Evolutionary conservation across 78 protist genomes (phyloP).

Genomic region (Goniomonas avonlea): DNA sequence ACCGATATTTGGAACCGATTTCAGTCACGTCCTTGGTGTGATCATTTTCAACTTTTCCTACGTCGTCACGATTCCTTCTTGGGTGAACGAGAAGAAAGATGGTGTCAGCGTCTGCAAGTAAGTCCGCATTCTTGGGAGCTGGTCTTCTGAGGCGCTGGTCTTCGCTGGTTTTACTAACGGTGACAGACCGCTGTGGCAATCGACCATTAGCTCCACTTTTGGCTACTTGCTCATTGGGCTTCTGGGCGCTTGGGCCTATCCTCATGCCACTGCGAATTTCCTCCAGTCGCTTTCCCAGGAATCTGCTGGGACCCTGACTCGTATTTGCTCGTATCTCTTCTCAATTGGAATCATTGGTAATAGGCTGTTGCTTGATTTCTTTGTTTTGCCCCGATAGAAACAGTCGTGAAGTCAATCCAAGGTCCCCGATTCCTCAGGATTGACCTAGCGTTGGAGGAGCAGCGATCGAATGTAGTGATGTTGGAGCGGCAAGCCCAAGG

Average conservation of each 20-base stretch:
- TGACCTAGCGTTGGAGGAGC: too few relatives aligned
- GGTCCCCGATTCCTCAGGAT: too few relatives aligned
- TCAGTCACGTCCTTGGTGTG: background rate
- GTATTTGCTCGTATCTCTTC: background rate
- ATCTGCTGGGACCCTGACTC: background rate
- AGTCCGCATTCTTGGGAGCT: too few relatives aligned
- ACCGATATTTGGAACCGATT: too few relatives aligned
- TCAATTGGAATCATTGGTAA: too few relatives aligned
- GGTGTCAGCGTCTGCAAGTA: conserved; percentile 3
- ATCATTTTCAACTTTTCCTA: conserved; percentile 25
- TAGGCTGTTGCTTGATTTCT: too few relatives aligned
- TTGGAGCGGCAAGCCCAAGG: too few relatives aligned
- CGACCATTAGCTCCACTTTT: background rate
- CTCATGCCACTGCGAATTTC: background rate
- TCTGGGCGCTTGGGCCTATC: background rate
- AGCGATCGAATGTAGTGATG: too few relatives aligned
- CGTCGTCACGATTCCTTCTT: conserved; percentile 30
- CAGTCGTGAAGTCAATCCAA: too few relatives aligned
- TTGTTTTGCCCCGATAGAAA: too few relatives aligned
- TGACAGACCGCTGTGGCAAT: background rate
- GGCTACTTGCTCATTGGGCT: background rate
- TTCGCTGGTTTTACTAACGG: too few relatives aligned
- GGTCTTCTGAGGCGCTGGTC: too few relatives aligned
- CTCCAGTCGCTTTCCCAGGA: background rate
- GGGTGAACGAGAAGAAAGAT: conserved; percentile 35